Percentiles rank a stretch among this genome's conserved stretches.
These are phyloP conservation scores for Pleurotus eryngii DNA, from an alignment of 768 basidiomycete species.

Conservation along the genomic window DNA sequence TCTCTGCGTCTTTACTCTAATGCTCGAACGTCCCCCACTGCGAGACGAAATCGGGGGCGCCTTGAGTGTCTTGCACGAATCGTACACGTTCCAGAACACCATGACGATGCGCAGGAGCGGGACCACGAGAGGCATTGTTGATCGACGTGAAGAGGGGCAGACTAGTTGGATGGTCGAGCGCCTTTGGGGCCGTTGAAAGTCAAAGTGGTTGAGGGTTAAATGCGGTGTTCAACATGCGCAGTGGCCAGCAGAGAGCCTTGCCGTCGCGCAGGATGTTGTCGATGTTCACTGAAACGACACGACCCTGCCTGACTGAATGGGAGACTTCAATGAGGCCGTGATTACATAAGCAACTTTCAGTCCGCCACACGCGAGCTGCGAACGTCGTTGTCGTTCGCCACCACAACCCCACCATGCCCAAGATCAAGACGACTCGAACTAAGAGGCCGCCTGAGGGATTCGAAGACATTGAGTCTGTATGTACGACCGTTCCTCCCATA, in stretches of 20 bases:
- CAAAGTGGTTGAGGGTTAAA: background rate
- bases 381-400: no score
- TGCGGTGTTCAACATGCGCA: conserved; percentile 2
- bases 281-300: background rate
- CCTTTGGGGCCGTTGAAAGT: conserved; percentile 1
- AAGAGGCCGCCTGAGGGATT: conserved; percentile 94
- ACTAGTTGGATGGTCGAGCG: background rate
- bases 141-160: no score
- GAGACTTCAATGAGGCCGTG: background rate
- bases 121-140: conserved; percentile 64
- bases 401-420: conserved; percentile 65
- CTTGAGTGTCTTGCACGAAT: conserved; percentile 82
- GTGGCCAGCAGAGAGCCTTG: background rate
- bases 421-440: conserved; percentile 88
- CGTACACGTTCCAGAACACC: conserved; percentile 77
- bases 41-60: conserved; percentile 51
- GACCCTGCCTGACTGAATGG: background rate
- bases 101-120: conserved; percentile 65
- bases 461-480: conserved; percentile 85
- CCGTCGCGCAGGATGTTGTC: background rate
- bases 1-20: conserved; percentile 66
- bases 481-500: conserved; percentile 16
- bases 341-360: conserved; percentile 18
- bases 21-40: conserved; percentile 60
- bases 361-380: no score